phyloP scores from a whole-genome alignment of 2,329 filamentous ascomycete species.

The Paecilomyces sp. region DNA sequence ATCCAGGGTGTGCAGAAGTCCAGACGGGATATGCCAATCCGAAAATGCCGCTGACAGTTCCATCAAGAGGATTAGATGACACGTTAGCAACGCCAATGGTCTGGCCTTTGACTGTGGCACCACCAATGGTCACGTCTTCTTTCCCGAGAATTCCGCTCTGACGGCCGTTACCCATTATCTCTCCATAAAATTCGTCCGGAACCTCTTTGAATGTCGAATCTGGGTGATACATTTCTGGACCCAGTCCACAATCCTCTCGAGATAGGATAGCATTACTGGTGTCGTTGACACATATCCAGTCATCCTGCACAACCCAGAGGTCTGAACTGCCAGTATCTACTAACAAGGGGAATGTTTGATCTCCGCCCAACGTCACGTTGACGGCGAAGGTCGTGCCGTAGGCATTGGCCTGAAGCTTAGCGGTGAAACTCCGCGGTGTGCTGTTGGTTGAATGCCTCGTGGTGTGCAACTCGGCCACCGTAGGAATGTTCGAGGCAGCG shows the following conservation, averaged over 20 bases:
- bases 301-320: conserved; percentile 35
- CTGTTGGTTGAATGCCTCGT: too few species aligned
- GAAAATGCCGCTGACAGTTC: conserved; percentile 41
- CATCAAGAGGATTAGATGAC: conserved; percentile 39
- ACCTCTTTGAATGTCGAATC: too few species aligned
- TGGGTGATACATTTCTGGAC: too few species aligned
- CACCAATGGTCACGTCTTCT: conserved; percentile 32
- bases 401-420: not conserved
- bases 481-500: too few species aligned
- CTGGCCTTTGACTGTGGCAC: conserved; percentile 36
- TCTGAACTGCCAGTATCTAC: conserved; percentile 45
- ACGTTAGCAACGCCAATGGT: conserved; percentile 41
- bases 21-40: conserved; percentile 46
- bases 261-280: too few species aligned
- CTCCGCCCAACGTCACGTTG: conserved; percentile 19
- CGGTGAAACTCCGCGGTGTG: too few species aligned
- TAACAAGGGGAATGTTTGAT: conserved; percentile 28
- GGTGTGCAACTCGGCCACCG: too few species aligned
- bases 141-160: too few species aligned
- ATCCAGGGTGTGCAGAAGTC: conserved; percentile 32
- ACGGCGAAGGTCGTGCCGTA: conserved; percentile 11
- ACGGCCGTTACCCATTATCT: too few species aligned
- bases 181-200: too few species aligned
- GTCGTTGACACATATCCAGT: conserved; percentile 29
- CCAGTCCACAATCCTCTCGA: too few species aligned